Percentiles rank a stretch among this genome's conserved stretches.
phyloP scores from a whole-genome alignment of 2,329 filamentous ascomycete species.

The Diaporthe ampelina region DNA sequence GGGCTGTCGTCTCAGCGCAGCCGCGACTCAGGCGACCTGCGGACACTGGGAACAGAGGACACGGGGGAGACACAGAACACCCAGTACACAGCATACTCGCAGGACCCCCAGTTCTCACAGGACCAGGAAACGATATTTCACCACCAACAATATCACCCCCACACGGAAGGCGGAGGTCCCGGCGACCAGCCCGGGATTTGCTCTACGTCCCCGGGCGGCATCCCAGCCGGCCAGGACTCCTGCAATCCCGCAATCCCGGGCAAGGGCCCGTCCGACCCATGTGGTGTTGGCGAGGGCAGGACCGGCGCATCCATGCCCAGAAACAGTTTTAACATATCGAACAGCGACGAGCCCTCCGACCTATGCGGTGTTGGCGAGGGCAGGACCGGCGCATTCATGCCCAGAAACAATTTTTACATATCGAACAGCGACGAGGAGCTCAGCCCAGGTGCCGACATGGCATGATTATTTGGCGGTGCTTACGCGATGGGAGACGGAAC shows the following conservation, averaged over 20 bases:
- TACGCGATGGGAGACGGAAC: background rate
- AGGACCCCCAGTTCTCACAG: background rate
- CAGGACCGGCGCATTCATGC: too few relatives aligned
- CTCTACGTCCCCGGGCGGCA: background rate
- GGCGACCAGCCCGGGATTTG: background rate
- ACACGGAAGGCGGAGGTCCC: background rate
- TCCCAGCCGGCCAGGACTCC: background rate
- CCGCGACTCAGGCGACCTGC: background rate
- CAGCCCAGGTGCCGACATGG: too few relatives aligned
- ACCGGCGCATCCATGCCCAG: too few relatives aligned
- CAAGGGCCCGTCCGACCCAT: background rate
- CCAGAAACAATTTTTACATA: too few relatives aligned
- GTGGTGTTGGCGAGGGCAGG: too few relatives aligned
- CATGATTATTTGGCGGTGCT: background rate
- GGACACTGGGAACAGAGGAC: background rate
- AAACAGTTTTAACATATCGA: too few relatives aligned
- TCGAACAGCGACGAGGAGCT: background rate
- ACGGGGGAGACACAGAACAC: background rate
- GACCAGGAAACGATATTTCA: background rate
- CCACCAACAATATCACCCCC: background rate
- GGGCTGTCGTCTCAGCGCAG: background rate
- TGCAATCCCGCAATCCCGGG: background rate
- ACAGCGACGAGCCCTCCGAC: background rate
- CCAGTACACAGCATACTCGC: background rate
- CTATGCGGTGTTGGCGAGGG: too few relatives aligned